phyloP scores from a whole-genome alignment of 306 rosid species.

The Spatholobus suberectus region DNA sequence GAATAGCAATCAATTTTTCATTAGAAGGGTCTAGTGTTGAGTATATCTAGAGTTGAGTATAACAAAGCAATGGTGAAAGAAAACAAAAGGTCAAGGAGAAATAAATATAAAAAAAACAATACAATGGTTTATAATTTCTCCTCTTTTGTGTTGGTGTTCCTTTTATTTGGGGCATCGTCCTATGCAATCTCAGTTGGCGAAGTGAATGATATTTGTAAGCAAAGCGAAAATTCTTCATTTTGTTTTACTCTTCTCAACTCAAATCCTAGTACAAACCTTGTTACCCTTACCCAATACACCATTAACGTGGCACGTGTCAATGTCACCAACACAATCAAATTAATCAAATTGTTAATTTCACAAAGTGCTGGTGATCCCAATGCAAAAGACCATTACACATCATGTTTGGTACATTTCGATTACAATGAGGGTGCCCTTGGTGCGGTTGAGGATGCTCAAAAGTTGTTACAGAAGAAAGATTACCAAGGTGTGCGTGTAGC shows the following conservation, averaged over 20 bases:
- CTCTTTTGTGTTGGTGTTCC: background rate
- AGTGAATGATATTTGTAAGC: background rate
- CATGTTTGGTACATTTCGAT: background rate
- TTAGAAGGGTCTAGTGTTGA: background rate
- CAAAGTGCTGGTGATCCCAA: background rate
- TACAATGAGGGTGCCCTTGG: background rate
- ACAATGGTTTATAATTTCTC: background rate
- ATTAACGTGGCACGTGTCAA: background rate
- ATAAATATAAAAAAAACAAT: too few species aligned
- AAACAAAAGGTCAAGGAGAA: background rate
- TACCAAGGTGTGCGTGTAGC: background rate
- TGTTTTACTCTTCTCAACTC: background rate
- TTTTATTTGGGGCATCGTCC: background rate
- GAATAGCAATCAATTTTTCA: too few species aligned
- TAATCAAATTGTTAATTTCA: background rate
- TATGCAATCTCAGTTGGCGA: background rate
- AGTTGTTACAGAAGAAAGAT: background rate
- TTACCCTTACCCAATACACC: background rate
- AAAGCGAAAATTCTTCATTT: background rate
- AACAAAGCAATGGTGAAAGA: background rate
- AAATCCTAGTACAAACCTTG: background rate
- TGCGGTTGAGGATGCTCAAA: background rate
- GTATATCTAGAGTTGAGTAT: background rate
- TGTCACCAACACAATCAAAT: too few species aligned
- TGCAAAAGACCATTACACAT: background rate